Evolutionary conservation across 495 filamentous ascomycete species (phyloP), one percentile per base, ranked within the genome.

Genomic region (Talaromyces nanjingensis): DNA sequence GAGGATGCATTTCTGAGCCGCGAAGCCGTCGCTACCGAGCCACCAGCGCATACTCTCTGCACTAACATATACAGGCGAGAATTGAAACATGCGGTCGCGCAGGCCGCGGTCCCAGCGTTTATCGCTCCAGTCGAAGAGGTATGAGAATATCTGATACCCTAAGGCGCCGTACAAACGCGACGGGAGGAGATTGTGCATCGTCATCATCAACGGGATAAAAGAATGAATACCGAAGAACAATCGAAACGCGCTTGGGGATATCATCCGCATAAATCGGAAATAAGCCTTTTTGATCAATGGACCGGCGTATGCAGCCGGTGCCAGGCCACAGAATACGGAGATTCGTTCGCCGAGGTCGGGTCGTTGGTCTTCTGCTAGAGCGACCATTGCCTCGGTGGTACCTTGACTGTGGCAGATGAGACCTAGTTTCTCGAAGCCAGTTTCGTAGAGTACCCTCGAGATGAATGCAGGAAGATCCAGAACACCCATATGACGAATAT

Each of bases 181-280:
- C 4, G 86, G 84, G 5, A 96, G 73, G 9, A 83, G 59, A 0
- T 71, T 67, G 64, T 92, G 93, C 80, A 93, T 91, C 1, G 82
- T 82, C 87, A 96, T 90, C 93, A 97, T 98, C 69, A 96, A 77
- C 1, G 93, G 93, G 64, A 98, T 96, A 76, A 97, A 98, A 0
- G 92, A 86, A 71, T 97, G 93, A 59, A 97, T 93, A 22, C 93
- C 93, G 70, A 98, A 98, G 66, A 96, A 80, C 33, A 91, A 65
- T 1, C 91, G 81, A 74, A 97, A 98, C 71, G 91, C 79, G 16
- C 67, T 77, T 0, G 92, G 89, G 1, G 88, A 86, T 49, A 97
- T 89, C 22, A 87, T 75, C 2, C 85, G 83, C 91, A 97, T 94
- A 78, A 97, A 96, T 64, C 91, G 92, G 81, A 97, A 92, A 69